Evolutionary conservation across 2,329 filamentous ascomycete species (phyloP).

Genomic region (Stachybotrys chartarum): DNA sequence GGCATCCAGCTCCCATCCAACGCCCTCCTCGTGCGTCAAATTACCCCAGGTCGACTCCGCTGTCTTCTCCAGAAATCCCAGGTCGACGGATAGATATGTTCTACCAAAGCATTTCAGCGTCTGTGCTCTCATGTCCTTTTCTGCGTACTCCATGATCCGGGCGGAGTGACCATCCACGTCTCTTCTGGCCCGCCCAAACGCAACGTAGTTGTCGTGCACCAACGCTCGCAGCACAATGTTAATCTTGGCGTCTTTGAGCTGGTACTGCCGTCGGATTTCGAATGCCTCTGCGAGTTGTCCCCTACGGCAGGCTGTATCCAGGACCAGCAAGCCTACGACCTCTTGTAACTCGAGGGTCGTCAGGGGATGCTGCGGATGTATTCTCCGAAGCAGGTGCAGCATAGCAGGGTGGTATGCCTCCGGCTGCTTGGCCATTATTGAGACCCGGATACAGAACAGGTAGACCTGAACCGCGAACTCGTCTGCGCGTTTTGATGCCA

Average conservation of each 20-base stretch:
- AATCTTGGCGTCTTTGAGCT: conserved; percentile 59
- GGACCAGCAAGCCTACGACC: conserved; percentile 70
- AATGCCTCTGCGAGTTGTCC: conserved; percentile 69
- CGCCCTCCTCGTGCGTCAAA: conserved; percentile 58
- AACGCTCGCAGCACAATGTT: conserved; percentile 63
- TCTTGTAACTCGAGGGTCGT: conserved; percentile 69
- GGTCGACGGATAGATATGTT: conserved; percentile 69
- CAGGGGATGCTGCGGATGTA: conserved; percentile 64
- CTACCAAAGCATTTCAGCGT: conserved; percentile 81
- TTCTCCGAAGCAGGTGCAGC: conserved; percentile 63
- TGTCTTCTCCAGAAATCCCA: conserved; percentile 60
- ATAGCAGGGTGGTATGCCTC: conserved; percentile 89
- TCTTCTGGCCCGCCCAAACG: conserved; percentile 65
- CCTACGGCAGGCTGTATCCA: conserved; percentile 84
- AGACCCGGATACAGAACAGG: conserved; percentile 81
- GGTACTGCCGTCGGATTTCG: conserved; percentile 53
- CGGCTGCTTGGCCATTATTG: conserved; percentile 72
- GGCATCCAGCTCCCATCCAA: conserved; percentile 79
- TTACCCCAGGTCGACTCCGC: conserved; percentile 66
- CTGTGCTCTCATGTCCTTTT: conserved; percentile 64
- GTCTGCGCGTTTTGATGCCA: conserved; percentile 69
- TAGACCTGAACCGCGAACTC: conserved; percentile 84
- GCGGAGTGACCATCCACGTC: conserved; percentile 75
- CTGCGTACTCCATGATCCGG: conserved; percentile 74
- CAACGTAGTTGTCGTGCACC: conserved; percentile 73